These are phyloP conservation scores for Quercus parvula DNA, from an alignment of 306 rosid species.

Conservation along the genomic window DNA sequence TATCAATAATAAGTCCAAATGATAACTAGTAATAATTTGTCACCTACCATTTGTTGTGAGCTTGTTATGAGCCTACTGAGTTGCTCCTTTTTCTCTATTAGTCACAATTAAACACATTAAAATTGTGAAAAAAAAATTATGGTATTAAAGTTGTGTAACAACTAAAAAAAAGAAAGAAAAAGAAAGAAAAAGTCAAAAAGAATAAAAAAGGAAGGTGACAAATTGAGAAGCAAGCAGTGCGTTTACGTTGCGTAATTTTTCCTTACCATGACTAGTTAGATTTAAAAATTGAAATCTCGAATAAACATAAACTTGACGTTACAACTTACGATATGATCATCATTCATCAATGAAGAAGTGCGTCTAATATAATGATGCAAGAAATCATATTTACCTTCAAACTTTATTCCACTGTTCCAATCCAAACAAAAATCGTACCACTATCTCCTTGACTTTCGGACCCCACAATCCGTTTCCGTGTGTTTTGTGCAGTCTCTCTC, in stretches of 20 bases:
- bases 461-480: slow-evolving; percentile 57
- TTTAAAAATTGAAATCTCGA: slow-evolving; percentile 23
- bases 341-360: too few species aligned
- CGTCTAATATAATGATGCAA: neutral
- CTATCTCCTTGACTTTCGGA: slow-evolving; percentile 38
- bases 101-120: too few species aligned
- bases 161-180: too few species aligned
- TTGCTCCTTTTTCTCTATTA: too few species aligned
- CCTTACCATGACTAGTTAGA: neutral
- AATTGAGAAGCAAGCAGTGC: slow-evolving; percentile 2
- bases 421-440: neutral
- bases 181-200: neutral
- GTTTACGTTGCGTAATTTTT: slow-evolving; percentile 29
- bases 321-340: neutral
- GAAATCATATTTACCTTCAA: neutral
- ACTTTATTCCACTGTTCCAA: neutral
- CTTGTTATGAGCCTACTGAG: too few species aligned
- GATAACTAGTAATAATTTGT: too few species aligned
- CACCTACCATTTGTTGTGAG: neutral
- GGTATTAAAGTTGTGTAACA: too few species aligned
- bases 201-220: slow-evolving; percentile 3
- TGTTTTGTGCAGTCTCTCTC: slow-evolving; percentile 7
- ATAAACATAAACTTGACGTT: slow-evolving; percentile 1
- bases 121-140: too few species aligned
- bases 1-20: fast-evolving